A percentile compares a stretch with the other conserved stretches of the same genome.
Conservation (phyloP, 2,329 filamentous ascomycete species). For the Myriosclerotinia curreyana region DNA sequence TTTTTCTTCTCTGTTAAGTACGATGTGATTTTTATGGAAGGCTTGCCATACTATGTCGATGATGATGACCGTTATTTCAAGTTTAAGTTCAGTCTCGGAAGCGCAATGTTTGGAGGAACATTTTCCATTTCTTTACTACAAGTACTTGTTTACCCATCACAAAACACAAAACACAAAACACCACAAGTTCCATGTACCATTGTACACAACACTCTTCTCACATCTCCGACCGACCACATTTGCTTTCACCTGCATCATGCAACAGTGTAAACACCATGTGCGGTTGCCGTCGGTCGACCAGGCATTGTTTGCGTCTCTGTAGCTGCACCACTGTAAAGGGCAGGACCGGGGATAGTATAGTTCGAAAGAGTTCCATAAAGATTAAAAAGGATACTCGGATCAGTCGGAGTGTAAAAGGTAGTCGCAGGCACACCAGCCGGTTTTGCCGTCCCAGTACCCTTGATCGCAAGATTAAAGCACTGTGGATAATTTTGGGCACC, state of each 20-base stretch:
- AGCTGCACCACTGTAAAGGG: conserved; percentile 34
- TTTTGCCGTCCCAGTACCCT: conserved; percentile 43
- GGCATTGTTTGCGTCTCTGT: conserved; percentile 29
- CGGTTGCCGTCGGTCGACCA: conserved; percentile 28
- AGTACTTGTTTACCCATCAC: neutral
- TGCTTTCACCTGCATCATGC: neutral
- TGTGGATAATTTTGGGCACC: conserved; percentile 50
- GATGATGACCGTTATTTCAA: neutral
- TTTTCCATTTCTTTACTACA: neutral
- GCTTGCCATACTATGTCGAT: neutral
- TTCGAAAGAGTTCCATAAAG: conserved; percentile 40
- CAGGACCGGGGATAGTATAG: conserved; percentile 41
- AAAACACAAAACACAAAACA: neutral
- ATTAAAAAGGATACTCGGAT: conserved; percentile 44
- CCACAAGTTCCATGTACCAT: neutral
- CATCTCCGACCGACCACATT: neutral
- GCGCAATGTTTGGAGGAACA: neutral
- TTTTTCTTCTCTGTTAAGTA: neutral
- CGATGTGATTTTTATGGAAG: neutral
- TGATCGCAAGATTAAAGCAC: conserved; percentile 50
- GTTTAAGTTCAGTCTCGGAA: neutral
- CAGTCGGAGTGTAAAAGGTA: conserved; percentile 43
- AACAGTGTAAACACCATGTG: conserved; percentile 27
- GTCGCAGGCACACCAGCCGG: conserved; percentile 42
- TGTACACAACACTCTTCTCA: neutral